Evolutionary conservation across 176 grass and related monocot genomes (phyloP).

Genomic region (barley (Hordeum vulgare)): DNA sequence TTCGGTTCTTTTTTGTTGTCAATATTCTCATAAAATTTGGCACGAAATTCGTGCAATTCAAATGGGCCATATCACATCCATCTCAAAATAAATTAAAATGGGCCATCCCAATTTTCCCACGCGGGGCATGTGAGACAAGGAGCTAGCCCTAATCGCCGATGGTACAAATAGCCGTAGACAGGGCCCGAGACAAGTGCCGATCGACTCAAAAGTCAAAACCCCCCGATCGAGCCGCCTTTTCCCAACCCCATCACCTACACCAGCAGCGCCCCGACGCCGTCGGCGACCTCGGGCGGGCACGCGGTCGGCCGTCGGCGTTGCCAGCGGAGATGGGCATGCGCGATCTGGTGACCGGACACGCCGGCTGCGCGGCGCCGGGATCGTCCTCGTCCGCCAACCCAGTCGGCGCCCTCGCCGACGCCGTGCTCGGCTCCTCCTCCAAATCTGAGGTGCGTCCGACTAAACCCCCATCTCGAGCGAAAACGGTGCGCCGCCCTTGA

Average conservation of each 20-base stretch:
- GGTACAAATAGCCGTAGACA: neutral
- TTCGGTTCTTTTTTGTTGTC: too few relatives aligned
- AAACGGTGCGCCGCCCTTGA: neutral
- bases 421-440: neutral
- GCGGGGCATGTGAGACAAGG: neutral
- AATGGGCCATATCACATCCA: too few relatives aligned
- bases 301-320: neutral
- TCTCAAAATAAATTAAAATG: neutral
- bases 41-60: too few relatives aligned
- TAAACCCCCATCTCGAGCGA: neutral
- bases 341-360: neutral
- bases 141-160: neutral
- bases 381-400: neutral
- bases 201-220: neutral
- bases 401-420: neutral
- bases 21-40: neutral
- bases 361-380: neutral
- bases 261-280: neutral
- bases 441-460: neutral
- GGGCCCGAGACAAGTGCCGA: neutral
- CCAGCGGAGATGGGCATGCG: neutral
- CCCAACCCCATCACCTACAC: neutral
- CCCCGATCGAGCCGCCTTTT: neutral
- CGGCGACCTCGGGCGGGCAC: neutral
- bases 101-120: too few relatives aligned